Evolutionary conservation across 164 flowering plant species (phyloP).

Genomic region (Echeveria elegans): DNA sequence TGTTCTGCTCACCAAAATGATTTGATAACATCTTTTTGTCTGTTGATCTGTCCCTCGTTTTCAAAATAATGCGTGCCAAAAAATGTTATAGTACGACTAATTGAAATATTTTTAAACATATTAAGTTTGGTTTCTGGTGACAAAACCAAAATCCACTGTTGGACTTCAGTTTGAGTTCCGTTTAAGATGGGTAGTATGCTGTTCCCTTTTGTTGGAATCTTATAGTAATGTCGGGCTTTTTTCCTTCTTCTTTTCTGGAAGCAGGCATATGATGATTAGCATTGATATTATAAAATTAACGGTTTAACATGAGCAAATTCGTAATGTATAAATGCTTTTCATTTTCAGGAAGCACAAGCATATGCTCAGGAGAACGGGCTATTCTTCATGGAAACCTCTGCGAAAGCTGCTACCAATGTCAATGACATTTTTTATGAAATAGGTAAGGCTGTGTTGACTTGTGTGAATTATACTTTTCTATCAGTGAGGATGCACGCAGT

Average conservation of each 20-base stretch:
- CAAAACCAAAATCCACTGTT: not conserved
- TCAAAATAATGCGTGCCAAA: too few species aligned
- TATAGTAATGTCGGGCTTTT: not conserved
- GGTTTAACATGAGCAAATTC: not conserved
- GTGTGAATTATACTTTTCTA: not conserved
- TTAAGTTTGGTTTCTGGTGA: not conserved
- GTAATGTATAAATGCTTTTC: not conserved
- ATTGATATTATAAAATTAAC: not conserved
- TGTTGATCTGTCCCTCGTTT: too few species aligned
- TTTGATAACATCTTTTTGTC: too few species aligned
- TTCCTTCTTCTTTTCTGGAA: not conserved
- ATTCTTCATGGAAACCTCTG: constrained; percentile 85
- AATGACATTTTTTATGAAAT: constrained; percentile 78
- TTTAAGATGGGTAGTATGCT: not conserved
- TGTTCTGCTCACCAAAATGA: too few species aligned
- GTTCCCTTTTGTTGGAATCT: not conserved
- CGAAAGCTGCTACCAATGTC: constrained; percentile 71
- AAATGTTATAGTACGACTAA: too few species aligned
- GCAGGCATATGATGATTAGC: not conserved
- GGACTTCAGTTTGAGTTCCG: not conserved
- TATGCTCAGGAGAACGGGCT: constrained; percentile 85
- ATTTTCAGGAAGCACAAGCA: constrained; percentile 57
- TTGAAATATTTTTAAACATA: not conserved
- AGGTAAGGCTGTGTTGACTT: constrained; percentile 30
- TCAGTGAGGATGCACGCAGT: not conserved